Conservation (phyloP, 768 basidiomycete species). For the Hygrophorus pudorinus region DNA sequence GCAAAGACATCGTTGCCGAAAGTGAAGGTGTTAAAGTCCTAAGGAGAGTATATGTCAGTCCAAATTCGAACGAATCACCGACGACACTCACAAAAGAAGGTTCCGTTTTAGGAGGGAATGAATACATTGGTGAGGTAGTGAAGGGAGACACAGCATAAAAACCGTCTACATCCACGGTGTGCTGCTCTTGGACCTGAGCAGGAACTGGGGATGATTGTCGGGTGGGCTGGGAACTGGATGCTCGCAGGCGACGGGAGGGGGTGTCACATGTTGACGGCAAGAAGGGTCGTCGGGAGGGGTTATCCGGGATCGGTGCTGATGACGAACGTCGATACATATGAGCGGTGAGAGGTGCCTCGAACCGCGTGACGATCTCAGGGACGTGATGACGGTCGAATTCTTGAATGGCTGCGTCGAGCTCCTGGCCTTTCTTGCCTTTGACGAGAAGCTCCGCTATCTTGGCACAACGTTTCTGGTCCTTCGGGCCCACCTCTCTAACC, state of each 20-base stretch:
- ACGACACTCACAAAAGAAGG: conserved; percentile 38
- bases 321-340: conserved; percentile 59
- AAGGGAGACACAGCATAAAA: conserved; percentile 21
- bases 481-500: conserved; percentile 51
- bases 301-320: conserved; percentile 42
- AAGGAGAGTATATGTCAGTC: conserved; percentile 3
- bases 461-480: conserved; percentile 52
- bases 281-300: conserved; percentile 25
- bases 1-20: conserved; percentile 29
- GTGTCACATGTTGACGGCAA: conserved; percentile 17
- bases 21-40: conserved; percentile 38
- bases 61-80: conserved; percentile 4
- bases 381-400: conserved; percentile 45
- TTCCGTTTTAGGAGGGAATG: conserved; percentile 28
- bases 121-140: conserved; percentile 24
- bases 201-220: conserved; percentile 15
- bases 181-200: conserved; percentile 10
- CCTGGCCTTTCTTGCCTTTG: conserved; percentile 44
- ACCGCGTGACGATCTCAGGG: conserved; percentile 58
- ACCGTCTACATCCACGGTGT: conserved; percentile 2
- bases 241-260: conserved; percentile 17
- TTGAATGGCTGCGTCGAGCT: conserved; percentile 43
- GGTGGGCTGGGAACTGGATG: conserved; percentile 29
- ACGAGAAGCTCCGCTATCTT: conserved; percentile 60
- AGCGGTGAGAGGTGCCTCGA: conserved; percentile 68